A percentile compares a stretch with the other conserved stretches of the same genome.
phyloP scores from a whole-genome alignment of 1,284 basidiomycete genomes.

The Microbotryum lychnidis-dioicae region DNA sequence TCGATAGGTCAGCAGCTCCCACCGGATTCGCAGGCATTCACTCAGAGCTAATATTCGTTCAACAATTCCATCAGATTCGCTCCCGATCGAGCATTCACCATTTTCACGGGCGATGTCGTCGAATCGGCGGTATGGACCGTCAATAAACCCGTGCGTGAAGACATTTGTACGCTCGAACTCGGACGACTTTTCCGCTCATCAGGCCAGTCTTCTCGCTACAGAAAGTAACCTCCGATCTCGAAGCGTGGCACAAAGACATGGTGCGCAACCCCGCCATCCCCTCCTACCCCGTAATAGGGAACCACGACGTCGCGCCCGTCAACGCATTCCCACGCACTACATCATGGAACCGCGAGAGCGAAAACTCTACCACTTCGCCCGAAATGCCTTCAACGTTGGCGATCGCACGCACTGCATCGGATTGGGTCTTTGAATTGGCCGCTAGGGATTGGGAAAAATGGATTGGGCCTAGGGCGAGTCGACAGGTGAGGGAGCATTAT shows the following conservation, averaged over 20 bases:
- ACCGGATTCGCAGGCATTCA: neutral
- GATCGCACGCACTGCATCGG: constrained; percentile 1
- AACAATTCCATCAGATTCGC: constrained; percentile 15
- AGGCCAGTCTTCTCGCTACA: neutral
- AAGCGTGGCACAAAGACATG: constrained; percentile 26
- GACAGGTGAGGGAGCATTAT: constrained; percentile 7
- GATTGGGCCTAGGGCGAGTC: constrained; percentile 28
- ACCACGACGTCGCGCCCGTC: constrained; percentile 38
- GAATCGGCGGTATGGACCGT: constrained; percentile 45
- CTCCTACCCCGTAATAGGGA: constrained; percentile 35
- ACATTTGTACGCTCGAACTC: neutral
- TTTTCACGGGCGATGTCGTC: constrained; percentile 57
- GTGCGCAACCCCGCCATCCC: constrained; percentile 12
- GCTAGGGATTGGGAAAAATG: constrained; percentile 31
- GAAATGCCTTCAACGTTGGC: neutral
- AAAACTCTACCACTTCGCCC: constrained; percentile 8
- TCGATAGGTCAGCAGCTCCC: constrained; percentile 36
- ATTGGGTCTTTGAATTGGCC: constrained; percentile 33
- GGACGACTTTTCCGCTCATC: neutral
- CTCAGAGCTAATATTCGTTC: neutral
- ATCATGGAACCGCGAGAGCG: no score
- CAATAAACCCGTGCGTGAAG: constrained; percentile 8
- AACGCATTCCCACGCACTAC: constrained; percentile 36
- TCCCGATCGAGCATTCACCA: constrained; percentile 46
- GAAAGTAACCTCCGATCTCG: constrained; percentile 20